Conservation (phyloP, 1,284 basidiomycete species). For the Tausonia pullulans region DNA sequence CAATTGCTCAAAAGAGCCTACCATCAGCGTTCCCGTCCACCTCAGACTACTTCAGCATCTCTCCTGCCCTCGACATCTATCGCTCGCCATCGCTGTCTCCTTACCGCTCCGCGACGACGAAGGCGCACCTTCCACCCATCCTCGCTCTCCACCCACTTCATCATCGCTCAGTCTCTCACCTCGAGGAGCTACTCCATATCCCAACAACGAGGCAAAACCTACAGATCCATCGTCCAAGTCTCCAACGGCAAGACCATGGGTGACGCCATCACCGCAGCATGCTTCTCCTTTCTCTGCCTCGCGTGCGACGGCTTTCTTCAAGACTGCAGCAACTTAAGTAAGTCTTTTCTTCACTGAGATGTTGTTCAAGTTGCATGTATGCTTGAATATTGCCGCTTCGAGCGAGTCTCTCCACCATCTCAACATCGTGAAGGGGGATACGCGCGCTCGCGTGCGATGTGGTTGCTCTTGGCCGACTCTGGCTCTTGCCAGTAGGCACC, state of each 20-base stretch:
- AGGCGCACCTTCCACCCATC: not conserved
- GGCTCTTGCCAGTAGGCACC: too few species aligned
- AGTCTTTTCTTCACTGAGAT: not conserved
- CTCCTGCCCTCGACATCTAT: too few species aligned
- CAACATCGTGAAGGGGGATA: too few species aligned
- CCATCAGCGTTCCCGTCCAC: too few species aligned
- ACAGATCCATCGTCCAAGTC: not conserved
- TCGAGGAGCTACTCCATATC: not conserved
- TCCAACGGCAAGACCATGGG: not conserved
- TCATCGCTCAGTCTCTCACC: not conserved
- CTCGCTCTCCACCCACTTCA: not conserved
- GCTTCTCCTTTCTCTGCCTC: constrained; percentile 1
- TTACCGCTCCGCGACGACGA: not conserved
- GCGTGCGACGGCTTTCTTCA: not conserved
- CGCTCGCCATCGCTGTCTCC: not conserved
- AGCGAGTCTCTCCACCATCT: too few species aligned
- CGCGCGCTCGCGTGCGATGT: too few species aligned
- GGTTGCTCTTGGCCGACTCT: too few species aligned
- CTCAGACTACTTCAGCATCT: too few species aligned
- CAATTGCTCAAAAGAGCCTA: too few species aligned
- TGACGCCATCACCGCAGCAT: not conserved
- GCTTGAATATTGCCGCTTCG: too few species aligned
- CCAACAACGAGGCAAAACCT: not conserved
- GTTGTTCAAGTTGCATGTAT: not conserved
- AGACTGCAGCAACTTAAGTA: not conserved